Conservation (phyloP, 371 early-diverging fungal genomes). For the Mucor lusitanicus region DNA sequence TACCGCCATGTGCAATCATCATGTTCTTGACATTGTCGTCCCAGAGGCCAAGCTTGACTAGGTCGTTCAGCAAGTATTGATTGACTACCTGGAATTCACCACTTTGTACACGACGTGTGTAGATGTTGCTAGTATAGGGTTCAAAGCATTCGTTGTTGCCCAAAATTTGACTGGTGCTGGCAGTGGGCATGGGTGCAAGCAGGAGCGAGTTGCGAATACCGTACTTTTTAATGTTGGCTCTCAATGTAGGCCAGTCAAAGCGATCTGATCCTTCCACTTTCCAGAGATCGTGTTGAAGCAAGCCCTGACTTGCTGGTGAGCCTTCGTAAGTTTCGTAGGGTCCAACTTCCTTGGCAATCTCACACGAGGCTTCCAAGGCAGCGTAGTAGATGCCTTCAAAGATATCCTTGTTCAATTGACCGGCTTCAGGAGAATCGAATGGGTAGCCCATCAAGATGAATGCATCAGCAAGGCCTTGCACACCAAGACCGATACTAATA, state of each 20-base stretch:
- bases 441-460: constrained; percentile 96
- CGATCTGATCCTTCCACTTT: constrained; percentile 74
- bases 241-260: constrained; percentile 93
- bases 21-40: constrained; percentile 95
- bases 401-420: constrained; percentile 87
- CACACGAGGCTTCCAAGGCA: constrained; percentile 95
- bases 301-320: constrained; percentile 91
- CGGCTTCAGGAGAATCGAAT: constrained; percentile 95
- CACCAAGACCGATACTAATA: constrained; percentile 91
- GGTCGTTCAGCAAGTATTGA: constrained; percentile 93
- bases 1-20: constrained; percentile 96
- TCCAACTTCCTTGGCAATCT: constrained; percentile 87
- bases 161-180: constrained; percentile 98
- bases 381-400: constrained; percentile 99
- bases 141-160: constrained; percentile 99
- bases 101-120: constrained; percentile 96
- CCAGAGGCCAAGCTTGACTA: constrained; percentile 95
- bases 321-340: constrained; percentile 92
- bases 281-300: constrained; percentile 98
- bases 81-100: constrained; percentile 99
- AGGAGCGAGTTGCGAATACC: constrained; percentile 99
- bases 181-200: constrained; percentile 99
- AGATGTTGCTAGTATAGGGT: constrained; percentile 98
- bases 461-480: constrained; percentile 99
- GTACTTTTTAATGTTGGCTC: constrained; percentile 80